Conservation (phyloP, 108 stramenopile species). For the Conticribra weissflogii region DNA sequence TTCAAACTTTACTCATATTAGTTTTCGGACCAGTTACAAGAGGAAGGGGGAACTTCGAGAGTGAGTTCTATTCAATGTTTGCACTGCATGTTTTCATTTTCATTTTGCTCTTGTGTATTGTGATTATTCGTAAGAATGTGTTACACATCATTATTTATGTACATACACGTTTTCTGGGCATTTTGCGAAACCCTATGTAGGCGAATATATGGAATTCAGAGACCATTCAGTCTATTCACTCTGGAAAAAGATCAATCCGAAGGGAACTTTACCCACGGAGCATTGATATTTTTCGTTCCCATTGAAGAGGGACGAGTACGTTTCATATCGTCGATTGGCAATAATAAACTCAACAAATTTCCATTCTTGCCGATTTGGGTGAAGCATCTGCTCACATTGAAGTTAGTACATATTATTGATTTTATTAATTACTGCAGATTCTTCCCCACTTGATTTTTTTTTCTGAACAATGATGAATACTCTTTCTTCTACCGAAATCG, state of each 20-base stretch:
- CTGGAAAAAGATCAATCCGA: background rate
- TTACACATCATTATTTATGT: no score
- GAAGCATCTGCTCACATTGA: background rate
- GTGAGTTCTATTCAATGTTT: background rate
- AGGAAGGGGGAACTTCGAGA: background rate
- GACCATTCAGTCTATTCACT: background rate
- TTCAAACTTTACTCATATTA: background rate
- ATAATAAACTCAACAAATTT: background rate
- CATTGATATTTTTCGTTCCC: background rate
- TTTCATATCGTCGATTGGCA: background rate
- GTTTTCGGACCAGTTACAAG: background rate
- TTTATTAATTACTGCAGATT: no score
- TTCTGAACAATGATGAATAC: background rate
- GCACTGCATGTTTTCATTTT: no score
- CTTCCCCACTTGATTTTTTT: no score
- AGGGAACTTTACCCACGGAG: background rate
- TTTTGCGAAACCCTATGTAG: no score
- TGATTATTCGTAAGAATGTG: no score
- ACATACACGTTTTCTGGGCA: no score
- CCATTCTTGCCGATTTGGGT: background rate
- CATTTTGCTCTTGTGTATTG: no score
- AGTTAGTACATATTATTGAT: background rate
- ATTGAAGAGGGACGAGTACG: background rate
- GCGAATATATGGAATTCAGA: background rate
- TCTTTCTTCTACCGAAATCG: background rate